Evolutionary conservation across 345 rosid species (phyloP), one percentile per base, ranked within the genome.

Genomic region (Clarkia xantiana): DNA sequence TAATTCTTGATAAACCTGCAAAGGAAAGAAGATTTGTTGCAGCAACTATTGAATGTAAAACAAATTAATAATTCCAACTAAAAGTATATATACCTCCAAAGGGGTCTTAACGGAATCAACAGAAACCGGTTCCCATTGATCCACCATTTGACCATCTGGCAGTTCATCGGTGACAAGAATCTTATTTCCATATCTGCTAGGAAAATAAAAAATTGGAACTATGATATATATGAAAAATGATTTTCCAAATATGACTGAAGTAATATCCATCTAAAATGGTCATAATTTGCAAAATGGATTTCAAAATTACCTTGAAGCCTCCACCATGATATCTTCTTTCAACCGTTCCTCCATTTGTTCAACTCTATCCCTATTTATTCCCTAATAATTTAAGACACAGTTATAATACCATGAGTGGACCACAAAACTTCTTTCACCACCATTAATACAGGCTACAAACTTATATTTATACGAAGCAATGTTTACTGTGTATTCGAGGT

Each of bases 151-250:
- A 72, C 95, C 95, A 78, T 83, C 89, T 42, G 98, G 93, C 53
- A 91, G 81, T 75, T 91, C 98, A 77, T 86, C 96, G 42, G 94
- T 91, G 67, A 91, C 98, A 58, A 86, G 96, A 73, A 91, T 86
- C 78, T 91, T 91, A 71, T 86, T 83, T 59, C 89, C 96, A 67
- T 81, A 91, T 67, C 96, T 91, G 89, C 54, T 51, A 73, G 8
- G 36, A 10, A 29, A 11, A 63, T 55, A 62, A 70, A 60, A 61
- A 61, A 59, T 44, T 38, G 39, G 54, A 54, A 64, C 43, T 25
- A 23, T 52, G 53, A 56, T 49, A 39, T 53, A 42, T 18, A 64
- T 59, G 42, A 59, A 3, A 42, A 54, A 51, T 11, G 29, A 56
- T 52, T 59, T 38, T 11, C 41, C 19, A 44, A 58, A 46, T 2